Conservation (phyloP, 2,329 filamentous ascomycete genomes). For the Hysterium pulicare region DNA sequence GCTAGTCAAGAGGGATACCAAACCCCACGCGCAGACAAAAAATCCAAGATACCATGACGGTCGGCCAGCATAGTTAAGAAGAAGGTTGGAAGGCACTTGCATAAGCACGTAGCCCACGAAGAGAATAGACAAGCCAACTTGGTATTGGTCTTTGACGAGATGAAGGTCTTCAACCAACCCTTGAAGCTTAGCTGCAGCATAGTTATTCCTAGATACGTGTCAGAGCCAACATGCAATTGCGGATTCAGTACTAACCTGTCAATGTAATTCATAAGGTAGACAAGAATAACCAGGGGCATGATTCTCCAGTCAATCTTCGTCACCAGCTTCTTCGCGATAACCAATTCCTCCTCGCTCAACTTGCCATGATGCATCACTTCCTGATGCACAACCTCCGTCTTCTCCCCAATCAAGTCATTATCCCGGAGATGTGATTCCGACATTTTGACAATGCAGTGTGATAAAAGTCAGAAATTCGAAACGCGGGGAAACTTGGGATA, state of each 20-base stretch:
- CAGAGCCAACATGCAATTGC: background rate
- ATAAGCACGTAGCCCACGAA: slow-evolving; percentile 19
- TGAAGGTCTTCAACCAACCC: slow-evolving; percentile 20
- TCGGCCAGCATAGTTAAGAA: slow-evolving; percentile 4
- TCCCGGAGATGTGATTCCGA: too few species aligned
- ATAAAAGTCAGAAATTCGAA: too few species aligned
- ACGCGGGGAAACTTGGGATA: too few species aligned
- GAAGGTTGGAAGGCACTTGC: slow-evolving; percentile 9
- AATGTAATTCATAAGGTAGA: slow-evolving; percentile 12
- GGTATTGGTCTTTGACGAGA: slow-evolving; percentile 14
- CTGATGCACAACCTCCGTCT: background rate
- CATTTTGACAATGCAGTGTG: too few species aligned
- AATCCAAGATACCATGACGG: slow-evolving; percentile 5
- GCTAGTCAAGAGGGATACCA: background rate
- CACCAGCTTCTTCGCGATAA: background rate
- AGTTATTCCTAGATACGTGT: slow-evolving; percentile 19
- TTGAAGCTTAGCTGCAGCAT: slow-evolving; percentile 24
- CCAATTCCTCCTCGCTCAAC: background rate
- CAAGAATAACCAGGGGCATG: background rate
- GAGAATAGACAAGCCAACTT: slow-evolving; percentile 17
- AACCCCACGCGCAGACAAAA: slow-evolving; percentile 1
- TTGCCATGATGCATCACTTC: background rate
- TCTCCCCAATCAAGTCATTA: background rate
- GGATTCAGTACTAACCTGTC: slow-evolving; percentile 11
- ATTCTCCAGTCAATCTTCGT: background rate